These are phyloP conservation scores for Solanum clarkiae DNA, from an alignment of 257 asterid genomes.

Conservation along the genomic window DNA sequence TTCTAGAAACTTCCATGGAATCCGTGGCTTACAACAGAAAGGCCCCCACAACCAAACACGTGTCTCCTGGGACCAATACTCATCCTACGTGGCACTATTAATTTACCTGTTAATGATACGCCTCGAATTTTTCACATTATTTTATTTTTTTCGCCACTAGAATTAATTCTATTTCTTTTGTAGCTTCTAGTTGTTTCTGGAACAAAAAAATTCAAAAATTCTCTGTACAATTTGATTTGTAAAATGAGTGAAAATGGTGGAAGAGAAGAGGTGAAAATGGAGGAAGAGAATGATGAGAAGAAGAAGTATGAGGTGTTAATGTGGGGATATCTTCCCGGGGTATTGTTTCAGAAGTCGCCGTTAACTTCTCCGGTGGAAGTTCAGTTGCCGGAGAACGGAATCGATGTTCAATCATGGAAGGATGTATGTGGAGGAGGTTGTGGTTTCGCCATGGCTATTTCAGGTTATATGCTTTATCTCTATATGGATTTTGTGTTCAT, in stretches of 20 bases:
- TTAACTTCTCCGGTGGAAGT: constrained; percentile 34
- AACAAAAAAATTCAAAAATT: neutral
- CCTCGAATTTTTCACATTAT: neutral
- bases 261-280: neutral
- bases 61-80: constrained; percentile 12
- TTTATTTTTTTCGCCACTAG: neutral
- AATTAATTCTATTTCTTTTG: neutral
- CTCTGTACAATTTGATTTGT: neutral
- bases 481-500: neutral
- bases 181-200: constrained; percentile 3
- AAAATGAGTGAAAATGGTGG: constrained; percentile 23
- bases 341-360: constrained; percentile 27
- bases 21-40: constrained; percentile 8
- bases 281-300: neutral
- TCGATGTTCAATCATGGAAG: constrained; percentile 44
- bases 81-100: constrained; percentile 41
- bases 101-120: constrained; percentile 47
- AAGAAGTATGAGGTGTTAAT: constrained; percentile 38
- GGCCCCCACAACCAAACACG: constrained; percentile 17
- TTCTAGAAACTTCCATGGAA: constrained; percentile 50
- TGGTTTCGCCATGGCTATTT: constrained; percentile 66
- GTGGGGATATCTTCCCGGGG: constrained; percentile 77
- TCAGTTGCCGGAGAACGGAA: constrained; percentile 22
- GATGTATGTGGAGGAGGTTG: constrained; percentile 76
- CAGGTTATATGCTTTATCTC: constrained; percentile 21